Percentiles rank a stretch among this genome's conserved stretches.
Evolutionary conservation across 306 rosid genomes (phyloP).

Genomic region (Rosa multiflora): DNA sequence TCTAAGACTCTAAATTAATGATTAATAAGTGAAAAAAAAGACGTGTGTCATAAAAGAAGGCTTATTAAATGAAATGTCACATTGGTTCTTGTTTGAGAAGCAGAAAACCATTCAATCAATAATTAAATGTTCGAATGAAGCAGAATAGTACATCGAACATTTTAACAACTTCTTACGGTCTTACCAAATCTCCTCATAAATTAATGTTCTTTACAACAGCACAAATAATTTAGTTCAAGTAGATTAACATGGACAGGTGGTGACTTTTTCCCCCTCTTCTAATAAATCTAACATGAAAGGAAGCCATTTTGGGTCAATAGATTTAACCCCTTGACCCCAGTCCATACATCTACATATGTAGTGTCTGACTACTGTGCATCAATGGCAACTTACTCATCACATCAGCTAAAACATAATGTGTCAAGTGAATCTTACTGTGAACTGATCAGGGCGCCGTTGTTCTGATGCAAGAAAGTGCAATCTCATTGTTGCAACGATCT

Average conservation of each 20-base stretch:
- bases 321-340: not conserved
- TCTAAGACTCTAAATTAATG: no score
- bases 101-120: not conserved
- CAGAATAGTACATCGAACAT: not conserved
- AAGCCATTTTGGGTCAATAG: not conserved
- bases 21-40: not conserved
- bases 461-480: constrained; percentile 84
- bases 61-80: not conserved
- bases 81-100: not conserved
- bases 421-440: constrained; percentile 61
- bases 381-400: constrained; percentile 1
- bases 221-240: not conserved
- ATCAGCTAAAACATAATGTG: not conserved
- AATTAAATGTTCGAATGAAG: not conserved
- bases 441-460: constrained; percentile 85
- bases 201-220: not conserved
- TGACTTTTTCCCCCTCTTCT: not conserved
- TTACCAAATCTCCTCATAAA: not conserved
- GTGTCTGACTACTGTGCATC: not conserved
- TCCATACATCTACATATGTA: not conserved
- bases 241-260: not conserved
- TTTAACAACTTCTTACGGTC: not conserved
- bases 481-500: constrained; percentile 80
- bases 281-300: not conserved
- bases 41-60: not conserved